Base-by-base conservation (phyloP, 306 rosid species). In the Canavalia gladiata region DNA sequence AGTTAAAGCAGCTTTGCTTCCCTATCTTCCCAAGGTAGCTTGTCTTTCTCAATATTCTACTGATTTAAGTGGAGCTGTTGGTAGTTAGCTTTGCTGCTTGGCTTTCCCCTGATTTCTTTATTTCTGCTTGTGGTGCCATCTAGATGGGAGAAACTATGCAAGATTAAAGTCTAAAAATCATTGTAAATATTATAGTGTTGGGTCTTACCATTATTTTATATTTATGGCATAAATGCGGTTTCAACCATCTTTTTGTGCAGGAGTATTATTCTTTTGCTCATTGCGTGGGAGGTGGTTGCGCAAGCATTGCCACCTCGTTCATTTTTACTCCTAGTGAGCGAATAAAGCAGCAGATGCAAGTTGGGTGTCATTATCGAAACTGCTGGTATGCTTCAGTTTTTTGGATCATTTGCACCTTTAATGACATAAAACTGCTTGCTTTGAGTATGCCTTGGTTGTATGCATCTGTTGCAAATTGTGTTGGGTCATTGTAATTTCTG, bases 271-370 rank as follows among this genome's bases (percentile, higher is more conserved):
- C 97, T 74, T 46, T 87, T 87, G 94, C 91, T 47, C 99, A 93
- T 75, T 91, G 99, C 56, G 58, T 86, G 68, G 97, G 98, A 54
- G 97, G 99, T 60, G 99, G 97, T 82, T 86, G 93, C 87, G 96
- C 99, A 87, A 95, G 99, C 86, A 47, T 91, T 84, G 98, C 99
- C 51, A 95, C 99, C 69, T 95, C 99, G 80, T 93, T 92, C 84
- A 88, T 93, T 84, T 95, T 95, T 73, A 95, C 99, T 83, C 99
- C 99, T 11, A 91, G 99, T 55, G 99, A 95, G 86, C 94, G 87
- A 66, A 87, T 95, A 90, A 95, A 95, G 89, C 99, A 91, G 91
- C 99, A 93, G 92, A 91, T 95, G 99, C 99, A 95, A 92, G 93
- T 95, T 79, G 84, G 96, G 31, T 83, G 92, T 31, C 94, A 86